Evolutionary conservation across 306 rosid species (phyloP), one percentile per base, ranked within the genome.

Genomic region (Fagus crenata): DNA sequence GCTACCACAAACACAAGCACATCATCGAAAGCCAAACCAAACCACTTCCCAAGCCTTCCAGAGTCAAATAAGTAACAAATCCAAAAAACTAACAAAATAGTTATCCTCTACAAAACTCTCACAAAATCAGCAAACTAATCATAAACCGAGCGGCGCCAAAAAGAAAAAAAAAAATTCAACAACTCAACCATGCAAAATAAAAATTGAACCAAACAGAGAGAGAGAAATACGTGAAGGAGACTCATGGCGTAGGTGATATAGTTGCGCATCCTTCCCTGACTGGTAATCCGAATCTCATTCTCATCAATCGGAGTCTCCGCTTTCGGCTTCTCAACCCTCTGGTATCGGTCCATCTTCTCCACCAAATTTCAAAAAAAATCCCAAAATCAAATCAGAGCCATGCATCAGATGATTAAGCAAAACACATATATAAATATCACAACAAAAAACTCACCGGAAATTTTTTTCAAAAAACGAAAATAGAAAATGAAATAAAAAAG

Each of bases 181-280:
- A 28, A 41, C 17, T 4, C 22, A 32, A 1, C 3, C 13, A 3
- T 13, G 7, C 4, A 61, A 59, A 58, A 43, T 3, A 3, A 12
- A 37, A 9, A 65, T 0, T 5, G 2, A 1, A n/a, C 15, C 43
- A 28, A 17, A 37, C 22, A 13, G 7, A 64, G 40, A 13, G 8
- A 65, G 46, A 36, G 43, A 59, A 33, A 49, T 54, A 89, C 97
- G 93, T 89, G 97, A 80, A 93, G 96, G 71, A 93, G 87, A 60
- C 77, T 81, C 96, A 93, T 89, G 88, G 92, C 98, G 35, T 93
- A 93, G 33, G 98, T 93, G 77, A 93, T 93, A 79, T 93, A 91
- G 87, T 93, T 93, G 9, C 97, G 90, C 97, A 93, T 91, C 92
- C 98, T 88, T 6, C 98, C 98, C 87, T 91, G 97, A 76, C 98